Base-by-base conservation (phyloP, 163 green algal genomes). In the Chlamydomonas reinhardtii region DNA sequence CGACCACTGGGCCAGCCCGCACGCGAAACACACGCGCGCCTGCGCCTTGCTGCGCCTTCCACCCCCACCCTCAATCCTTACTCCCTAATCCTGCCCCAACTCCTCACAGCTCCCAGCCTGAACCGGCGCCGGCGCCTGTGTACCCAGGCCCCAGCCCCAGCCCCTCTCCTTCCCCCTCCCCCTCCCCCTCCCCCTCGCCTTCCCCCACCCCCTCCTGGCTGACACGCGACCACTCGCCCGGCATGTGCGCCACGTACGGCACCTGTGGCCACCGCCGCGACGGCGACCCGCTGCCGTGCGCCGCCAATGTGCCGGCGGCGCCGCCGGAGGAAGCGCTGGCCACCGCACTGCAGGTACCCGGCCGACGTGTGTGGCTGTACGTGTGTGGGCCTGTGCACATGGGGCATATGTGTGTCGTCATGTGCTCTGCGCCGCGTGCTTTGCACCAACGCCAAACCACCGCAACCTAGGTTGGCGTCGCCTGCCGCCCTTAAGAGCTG, bases 221-320 rank as follows among this genome's bases (percentile, higher is more conserved):
- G 20, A 96, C 94, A 0, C n/a, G 56, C 4, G 79, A 89, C 20
- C 95, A 97, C 65, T 70, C 79, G 27, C 87, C 90, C 1, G 95
- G 95, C 11, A 83, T 79, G 29, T 98, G 95, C 82, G 92, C 95
- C 29, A 95, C 94, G 70, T 91, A 93, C 54, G 95, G 93, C 56
- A 91, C 94, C 2, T 97, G 95, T 81, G 95, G 95, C 27, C 92
- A 95, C 71, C 89, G 95, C 15, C 76, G 37, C 27, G 84, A 91
- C 43, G 78, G 90, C 43, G 89, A 92, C 69, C 62, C 76, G 2
- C 81, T 92, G 14, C 73, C 69, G 37, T 92, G 89, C 68, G 73
- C 89, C 32, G 48, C 56, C 71, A 92, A 92, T 61, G 54, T 43
- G 32, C 29, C 37, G 9, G 88, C 92, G 0, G 4, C 27, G 32